These are phyloP conservation scores for Aureobasidium leucospermi DNA, from an alignment of 2,329 filamentous ascomycete genomes.

Conservation along the genomic window DNA sequence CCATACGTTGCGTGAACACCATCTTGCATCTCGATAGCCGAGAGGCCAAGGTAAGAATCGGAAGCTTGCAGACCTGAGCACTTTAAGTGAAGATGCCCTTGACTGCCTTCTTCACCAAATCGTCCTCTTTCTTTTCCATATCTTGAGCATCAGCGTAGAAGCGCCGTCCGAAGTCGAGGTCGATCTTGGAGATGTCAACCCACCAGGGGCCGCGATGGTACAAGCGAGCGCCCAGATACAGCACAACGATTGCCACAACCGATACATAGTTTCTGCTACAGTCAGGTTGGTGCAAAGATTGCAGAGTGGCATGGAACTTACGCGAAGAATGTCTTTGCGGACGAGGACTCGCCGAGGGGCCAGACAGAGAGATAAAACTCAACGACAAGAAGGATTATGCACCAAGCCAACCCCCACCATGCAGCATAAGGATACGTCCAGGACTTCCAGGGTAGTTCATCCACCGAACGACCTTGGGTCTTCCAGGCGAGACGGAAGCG, in stretches of 20 bases:
- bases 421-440: slow-evolving; percentile 39
- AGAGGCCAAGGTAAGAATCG: too few species aligned
- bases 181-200: slow-evolving; percentile 28
- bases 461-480: slow-evolving; percentile 47
- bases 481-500: slow-evolving; percentile 60
- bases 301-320: too few species aligned
- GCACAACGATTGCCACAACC: slow-evolving; percentile 35
- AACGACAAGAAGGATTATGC: slow-evolving; percentile 38
- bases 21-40: too few species aligned
- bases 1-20: too few species aligned
- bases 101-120: neutral
- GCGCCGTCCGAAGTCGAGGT: slow-evolving; percentile 29
- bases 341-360: slow-evolving; percentile 31
- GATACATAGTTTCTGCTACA: slow-evolving; percentile 34
- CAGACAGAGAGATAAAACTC: slow-evolving; percentile 44
- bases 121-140: slow-evolving; percentile 12
- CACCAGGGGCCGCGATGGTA: slow-evolving; percentile 34
- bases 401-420: slow-evolving; percentile 39
- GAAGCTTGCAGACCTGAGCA: too few species aligned
- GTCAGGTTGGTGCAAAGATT: too few species aligned
- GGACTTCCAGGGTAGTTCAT: slow-evolving; percentile 41
- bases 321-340: slow-evolving; percentile 39
- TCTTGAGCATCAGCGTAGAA: slow-evolving; percentile 20
- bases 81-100: neutral
- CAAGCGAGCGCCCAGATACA: slow-evolving; percentile 35